Evolutionary conservation across 106 monocot genomes (phyloP).

Genomic region (Allium sativum): DNA sequence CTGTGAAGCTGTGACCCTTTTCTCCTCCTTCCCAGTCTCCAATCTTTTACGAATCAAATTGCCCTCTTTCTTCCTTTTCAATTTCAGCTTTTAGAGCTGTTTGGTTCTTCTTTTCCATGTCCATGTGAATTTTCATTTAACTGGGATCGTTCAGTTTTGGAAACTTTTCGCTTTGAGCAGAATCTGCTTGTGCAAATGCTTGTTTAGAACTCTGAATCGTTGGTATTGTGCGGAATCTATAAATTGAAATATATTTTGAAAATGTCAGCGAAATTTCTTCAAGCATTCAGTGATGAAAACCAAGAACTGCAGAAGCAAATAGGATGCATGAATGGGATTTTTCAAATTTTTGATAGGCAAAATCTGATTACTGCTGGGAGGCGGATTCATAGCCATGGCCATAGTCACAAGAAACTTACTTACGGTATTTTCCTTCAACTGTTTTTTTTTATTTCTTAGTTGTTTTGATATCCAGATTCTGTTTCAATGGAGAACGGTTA

Average conservation of each 20-base stretch:
- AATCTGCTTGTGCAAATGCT: no score
- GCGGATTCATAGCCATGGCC: conserved; percentile 19
- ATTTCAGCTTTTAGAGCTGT: no score
- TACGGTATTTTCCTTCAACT: conserved; percentile 26
- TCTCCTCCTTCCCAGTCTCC: no score
- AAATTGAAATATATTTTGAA: not conserved
- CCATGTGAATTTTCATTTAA: no score
- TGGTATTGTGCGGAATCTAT: not conserved
- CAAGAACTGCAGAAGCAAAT: conserved; percentile 58
- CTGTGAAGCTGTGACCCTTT: not conserved
- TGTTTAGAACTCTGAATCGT: not conserved
- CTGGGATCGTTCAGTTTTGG: no score
- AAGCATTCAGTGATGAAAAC: conserved; percentile 48
- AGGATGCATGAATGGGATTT: conserved; percentile 83
- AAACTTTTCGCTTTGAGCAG: no score
- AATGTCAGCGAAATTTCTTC: conserved; percentile 70
- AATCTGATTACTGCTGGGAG: conserved; percentile 29
- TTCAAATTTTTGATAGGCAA: conserved; percentile 73
- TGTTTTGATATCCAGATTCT: not conserved
- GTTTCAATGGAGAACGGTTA: not conserved
- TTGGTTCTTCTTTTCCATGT: not conserved
- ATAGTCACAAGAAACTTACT: conserved; percentile 30
- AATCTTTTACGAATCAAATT: conserved; percentile 1
- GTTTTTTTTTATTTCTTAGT: not conserved
- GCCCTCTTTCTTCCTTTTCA: not conserved